Percentiles rank a stretch among this genome's conserved stretches.
phyloP scores from a whole-genome alignment of 371 early-diverging fungal species.

The Capillidium rhysosporum region DNA sequence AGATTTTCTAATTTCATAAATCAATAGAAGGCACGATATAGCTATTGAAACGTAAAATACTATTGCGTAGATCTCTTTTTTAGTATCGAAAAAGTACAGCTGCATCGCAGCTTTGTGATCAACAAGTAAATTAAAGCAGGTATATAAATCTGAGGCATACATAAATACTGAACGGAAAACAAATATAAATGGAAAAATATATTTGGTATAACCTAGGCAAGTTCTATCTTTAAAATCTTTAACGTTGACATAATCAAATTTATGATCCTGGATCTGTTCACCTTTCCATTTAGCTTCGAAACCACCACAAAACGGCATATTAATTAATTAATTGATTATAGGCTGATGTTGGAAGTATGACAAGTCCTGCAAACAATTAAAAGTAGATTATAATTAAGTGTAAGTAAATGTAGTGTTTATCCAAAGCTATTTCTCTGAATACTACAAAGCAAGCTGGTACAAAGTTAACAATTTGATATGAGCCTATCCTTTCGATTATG shows the following conservation, averaged over 20 bases:
- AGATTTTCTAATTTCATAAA: conserved; percentile 50
- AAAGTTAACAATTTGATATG: too few relatives aligned
- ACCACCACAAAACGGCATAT: conserved; percentile 3
- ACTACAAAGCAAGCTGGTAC: too few relatives aligned
- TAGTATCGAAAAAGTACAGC: conserved; percentile 19
- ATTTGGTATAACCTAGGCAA: conserved; percentile 21
- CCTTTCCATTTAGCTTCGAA: conserved; percentile 16
- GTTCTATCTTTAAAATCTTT: conserved; percentile 40
- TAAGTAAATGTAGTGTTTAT: too few relatives aligned
- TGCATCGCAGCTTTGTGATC: conserved; percentile 15
- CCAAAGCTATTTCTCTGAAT: too few relatives aligned
- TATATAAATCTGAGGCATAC: conserved; percentile 47
- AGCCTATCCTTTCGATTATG: too few relatives aligned
- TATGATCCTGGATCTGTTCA: conserved; percentile 51
- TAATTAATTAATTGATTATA: background rate
- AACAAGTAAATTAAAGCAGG: conserved; percentile 27
- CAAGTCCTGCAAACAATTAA: too few relatives aligned
- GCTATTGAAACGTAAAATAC: conserved; percentile 45
- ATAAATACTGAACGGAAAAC: conserved; percentile 53
- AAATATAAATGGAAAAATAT: conserved; percentile 34
- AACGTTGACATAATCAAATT: conserved; percentile 70
- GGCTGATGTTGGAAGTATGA: too few relatives aligned
- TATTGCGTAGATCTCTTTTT: conserved; percentile 18
- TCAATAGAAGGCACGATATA: conserved; percentile 42
- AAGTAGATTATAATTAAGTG: too few relatives aligned